Base-by-base conservation (phyloP, 495 filamentous ascomycete genomes). In the Trypethelium eluteriae region DNA sequence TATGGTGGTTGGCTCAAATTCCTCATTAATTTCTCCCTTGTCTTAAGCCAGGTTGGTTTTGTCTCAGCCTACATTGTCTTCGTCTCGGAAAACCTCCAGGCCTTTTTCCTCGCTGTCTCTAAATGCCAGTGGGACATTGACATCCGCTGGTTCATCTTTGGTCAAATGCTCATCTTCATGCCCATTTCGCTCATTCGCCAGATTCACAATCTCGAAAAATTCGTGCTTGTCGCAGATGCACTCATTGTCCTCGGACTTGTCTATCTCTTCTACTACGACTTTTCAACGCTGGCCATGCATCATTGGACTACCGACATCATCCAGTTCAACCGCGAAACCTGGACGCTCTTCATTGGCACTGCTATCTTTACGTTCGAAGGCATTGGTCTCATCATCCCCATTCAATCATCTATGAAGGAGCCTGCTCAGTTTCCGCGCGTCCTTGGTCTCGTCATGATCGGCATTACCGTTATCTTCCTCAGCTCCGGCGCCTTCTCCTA, bases 301-400 rank as follows among this genome's bases (percentile, higher is more conserved):
- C 82, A 82, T 49, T 73, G 83, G 36, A 81, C 81, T 67, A 68
- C 77, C 39, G 79, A 76, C 1, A 83, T 88, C 2, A 73, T 79
- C 25, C 73, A 85, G 4, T 88, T 88, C 78, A 88, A 88, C 75
- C 83, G 85, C 0, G 72, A 75, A 12, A 76, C 78, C 38, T 88
- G 84, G 71, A 87, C 86, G 0, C 76, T 88, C 16, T 87, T 83
- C 50, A 78, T 88, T 63, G 86, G 86, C 63, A 79, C 83, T 2
- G 80, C 84, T 2, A 87, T 88, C 74, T 88, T 88, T 73, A 86
- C 85, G 1, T 88, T 87, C 64, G 86, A 88, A 73, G 86, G 86
- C 32, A 88, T 88, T 38, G 86, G 86, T 3, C 79, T 88, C 18
- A 84, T 88, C 64, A 76, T 88, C 1, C 86, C 86, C 0, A 88